These are phyloP conservation scores for Penicillium arizonense DNA, from an alignment of 495 filamentous ascomycete species.

Conservation along the genomic window DNA sequence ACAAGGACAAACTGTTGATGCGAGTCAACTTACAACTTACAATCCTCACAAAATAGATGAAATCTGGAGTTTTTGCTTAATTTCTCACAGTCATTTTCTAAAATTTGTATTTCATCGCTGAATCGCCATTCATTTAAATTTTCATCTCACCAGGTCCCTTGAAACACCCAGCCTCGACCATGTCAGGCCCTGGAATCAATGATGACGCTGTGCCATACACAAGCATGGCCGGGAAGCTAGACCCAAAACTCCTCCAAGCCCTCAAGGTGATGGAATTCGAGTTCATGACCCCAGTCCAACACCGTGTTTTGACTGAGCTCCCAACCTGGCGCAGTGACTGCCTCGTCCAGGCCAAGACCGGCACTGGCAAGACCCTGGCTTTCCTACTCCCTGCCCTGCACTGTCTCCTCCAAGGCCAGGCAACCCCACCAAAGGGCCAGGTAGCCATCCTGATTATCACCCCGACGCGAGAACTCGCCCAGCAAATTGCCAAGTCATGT, in stretches of 20 bases:
- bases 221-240: constrained; percentile 47
- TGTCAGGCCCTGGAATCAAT: constrained; percentile 20
- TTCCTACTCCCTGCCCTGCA: constrained; percentile 77
- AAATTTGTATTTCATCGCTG: background rate
- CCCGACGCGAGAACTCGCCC: constrained; percentile 63
- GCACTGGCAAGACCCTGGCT: constrained; percentile 80
- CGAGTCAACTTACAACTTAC: no score
- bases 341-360: constrained; percentile 78
- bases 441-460: constrained; percentile 64
- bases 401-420: constrained; percentile 48
- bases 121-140: constrained; percentile 1
- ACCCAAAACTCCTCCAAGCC: constrained; percentile 44
- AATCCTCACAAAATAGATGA: background rate
- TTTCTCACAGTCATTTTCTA: no score
- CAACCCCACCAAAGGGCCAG: constrained; percentile 35
- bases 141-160: constrained; percentile 1
- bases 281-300: constrained; percentile 57
- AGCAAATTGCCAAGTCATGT: constrained; percentile 64
- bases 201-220: constrained; percentile 39
- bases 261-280: constrained; percentile 44
- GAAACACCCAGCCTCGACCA: constrained; percentile 5
- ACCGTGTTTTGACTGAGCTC: constrained; percentile 50
- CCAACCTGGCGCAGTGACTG: constrained; percentile 52
- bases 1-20: background rate
- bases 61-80: background rate